Conservation (phyloP, 495 filamentous ascomycete species). For the Neurospora sp. region DNA sequence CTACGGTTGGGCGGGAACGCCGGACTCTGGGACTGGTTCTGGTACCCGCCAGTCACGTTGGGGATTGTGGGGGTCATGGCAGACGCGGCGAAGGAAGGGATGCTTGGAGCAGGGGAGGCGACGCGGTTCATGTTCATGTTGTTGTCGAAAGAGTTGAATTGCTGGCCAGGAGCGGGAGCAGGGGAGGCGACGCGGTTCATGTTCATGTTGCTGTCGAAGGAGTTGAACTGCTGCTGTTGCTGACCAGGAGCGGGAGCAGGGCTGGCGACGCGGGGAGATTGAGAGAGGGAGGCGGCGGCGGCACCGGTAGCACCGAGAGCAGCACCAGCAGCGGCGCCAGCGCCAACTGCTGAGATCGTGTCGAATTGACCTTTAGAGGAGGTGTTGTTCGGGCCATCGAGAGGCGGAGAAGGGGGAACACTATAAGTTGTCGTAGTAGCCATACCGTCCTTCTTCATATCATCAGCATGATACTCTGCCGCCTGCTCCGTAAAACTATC, state of each 20-base stretch:
- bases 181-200: constrained; percentile 11
- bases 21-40: constrained; percentile 8
- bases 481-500: constrained; percentile 32
- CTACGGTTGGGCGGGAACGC: constrained; percentile 18
- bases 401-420: constrained; percentile 25
- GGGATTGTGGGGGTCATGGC: constrained; percentile 19
- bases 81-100: constrained; percentile 1
- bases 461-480: constrained; percentile 30
- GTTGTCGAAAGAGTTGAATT: neutral
- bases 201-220: neutral
- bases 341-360: neutral
- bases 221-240: neutral
- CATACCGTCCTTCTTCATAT: constrained; percentile 24
- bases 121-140: neutral
- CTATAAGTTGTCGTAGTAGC: constrained; percentile 24
- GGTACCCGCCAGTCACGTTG: constrained; percentile 8
- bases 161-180: constrained; percentile 4
- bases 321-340: constrained; percentile 8
- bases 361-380: neutral
- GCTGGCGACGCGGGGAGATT: constrained; percentile 16
- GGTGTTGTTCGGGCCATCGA: constrained; percentile 14
- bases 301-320: constrained; percentile 14
- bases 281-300: constrained; percentile 17
- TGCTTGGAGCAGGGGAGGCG: neutral
- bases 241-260: constrained; percentile 9